Percentiles rank a stretch among this genome's conserved stretches.
These are phyloP conservation scores for Hyaloscypha variabilis DNA, from an alignment of 495 filamentous ascomycete species.

Conservation along the genomic window DNA sequence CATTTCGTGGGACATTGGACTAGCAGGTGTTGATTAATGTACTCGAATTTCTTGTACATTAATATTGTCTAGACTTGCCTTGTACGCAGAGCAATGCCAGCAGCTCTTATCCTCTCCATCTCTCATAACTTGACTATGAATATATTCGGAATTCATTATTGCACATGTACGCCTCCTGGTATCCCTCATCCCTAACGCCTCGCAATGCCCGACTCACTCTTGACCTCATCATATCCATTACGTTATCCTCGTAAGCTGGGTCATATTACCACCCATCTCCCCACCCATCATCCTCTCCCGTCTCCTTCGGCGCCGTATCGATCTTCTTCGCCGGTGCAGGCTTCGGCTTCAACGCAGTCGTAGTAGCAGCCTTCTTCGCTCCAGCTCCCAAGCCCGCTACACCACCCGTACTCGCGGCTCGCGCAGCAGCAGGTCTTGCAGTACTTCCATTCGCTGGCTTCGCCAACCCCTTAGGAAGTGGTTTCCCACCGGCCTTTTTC, in stretches of 20 bases:
- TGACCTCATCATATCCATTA: background rate
- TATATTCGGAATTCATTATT: no score
- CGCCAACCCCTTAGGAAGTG: conserved; percentile 75
- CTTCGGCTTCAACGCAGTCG: conserved; percentile 38
- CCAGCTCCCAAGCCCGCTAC: conserved; percentile 29
- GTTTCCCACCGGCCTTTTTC: conserved; percentile 62
- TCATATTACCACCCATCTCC: conserved; percentile 66
- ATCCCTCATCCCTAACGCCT: background rate
- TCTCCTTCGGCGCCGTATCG: conserved; percentile 57
- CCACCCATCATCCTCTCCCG: conserved; percentile 64
- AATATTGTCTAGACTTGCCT: no score
- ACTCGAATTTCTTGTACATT: no score
- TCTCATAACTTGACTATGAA: no score
- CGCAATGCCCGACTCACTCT: conserved; percentile 3
- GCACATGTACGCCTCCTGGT: background rate
- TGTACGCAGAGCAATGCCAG: no score
- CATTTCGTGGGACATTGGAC: no score
- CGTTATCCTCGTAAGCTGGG: background rate
- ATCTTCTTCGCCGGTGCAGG: conserved; percentile 49
- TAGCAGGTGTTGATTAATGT: no score
- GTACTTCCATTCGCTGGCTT: conserved; percentile 47
- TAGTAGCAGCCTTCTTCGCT: conserved; percentile 43
- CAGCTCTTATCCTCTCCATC: no score
- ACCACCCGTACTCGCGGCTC: conserved; percentile 40
- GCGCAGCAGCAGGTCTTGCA: conserved; percentile 30